Percentiles rank a stretch among this genome's conserved stretches.
Evolutionary conservation across 148 eudicot genomes (phyloP).

Genomic region (Camellia lanceoleosa): DNA sequence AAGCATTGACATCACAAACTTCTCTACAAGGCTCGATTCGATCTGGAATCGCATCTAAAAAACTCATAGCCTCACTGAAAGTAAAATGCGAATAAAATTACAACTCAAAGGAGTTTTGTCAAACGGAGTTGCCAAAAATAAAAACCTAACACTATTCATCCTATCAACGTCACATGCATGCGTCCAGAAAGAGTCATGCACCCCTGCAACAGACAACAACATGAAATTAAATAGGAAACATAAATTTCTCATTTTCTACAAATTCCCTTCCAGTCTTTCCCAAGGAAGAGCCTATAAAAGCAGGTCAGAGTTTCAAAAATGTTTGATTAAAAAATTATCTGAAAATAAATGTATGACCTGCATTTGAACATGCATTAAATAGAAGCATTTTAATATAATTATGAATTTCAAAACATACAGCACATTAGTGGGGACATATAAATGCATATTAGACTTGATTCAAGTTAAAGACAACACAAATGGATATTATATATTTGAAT

Average conservation of each 20-base stretch:
- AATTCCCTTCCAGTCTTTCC: not conserved
- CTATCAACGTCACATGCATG: slow-evolving; percentile 83
- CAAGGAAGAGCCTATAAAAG: not conserved
- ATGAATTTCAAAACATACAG: too few species aligned
- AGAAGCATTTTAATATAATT: too few species aligned
- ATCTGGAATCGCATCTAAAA: too few species aligned
- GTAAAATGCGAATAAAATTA: too few species aligned
- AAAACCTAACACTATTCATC: too few species aligned
- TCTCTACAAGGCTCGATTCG: too few species aligned
- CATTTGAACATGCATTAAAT: not conserved
- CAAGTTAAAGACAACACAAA: not conserved
- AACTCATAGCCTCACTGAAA: too few species aligned
- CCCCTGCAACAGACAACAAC: slow-evolving; percentile 49
- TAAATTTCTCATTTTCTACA: not conserved
- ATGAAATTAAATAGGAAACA: not conserved
- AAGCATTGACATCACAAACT: too few species aligned
- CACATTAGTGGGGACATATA: not conserved
- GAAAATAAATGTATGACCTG: not conserved
- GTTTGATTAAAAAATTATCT: not conserved
- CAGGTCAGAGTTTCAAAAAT: not conserved
- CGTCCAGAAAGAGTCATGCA: slow-evolving; percentile 97
- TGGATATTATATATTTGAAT: not conserved
- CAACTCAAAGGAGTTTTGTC: too few species aligned
- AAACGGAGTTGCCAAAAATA: too few species aligned
- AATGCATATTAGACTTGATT: not conserved